Evolutionary conservation across 371 early-diverging fungal species (phyloP).

Genomic region (Entomophthora muscae): DNA sequence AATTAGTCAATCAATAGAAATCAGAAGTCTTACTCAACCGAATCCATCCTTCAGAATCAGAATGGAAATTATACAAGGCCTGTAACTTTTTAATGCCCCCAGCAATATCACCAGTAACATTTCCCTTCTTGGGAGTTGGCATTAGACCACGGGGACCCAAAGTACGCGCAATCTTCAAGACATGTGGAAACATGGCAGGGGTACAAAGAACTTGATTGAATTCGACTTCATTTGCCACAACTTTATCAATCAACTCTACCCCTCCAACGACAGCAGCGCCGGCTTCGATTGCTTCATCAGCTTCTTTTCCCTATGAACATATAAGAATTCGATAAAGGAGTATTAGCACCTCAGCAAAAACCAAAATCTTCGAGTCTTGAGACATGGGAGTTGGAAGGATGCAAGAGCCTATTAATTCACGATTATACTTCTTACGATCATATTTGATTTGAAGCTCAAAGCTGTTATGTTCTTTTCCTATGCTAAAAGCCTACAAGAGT

Average conservation of each 20-base stretch:
- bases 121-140: constrained; percentile 85
- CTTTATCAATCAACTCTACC: constrained; percentile 50
- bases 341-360: constrained; percentile 44
- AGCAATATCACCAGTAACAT: constrained; percentile 52
- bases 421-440: constrained; percentile 14
- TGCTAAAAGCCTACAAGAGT: not conserved
- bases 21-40: constrained; percentile 33
- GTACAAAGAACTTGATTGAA: constrained; percentile 79
- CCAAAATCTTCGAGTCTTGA: constrained; percentile 40
- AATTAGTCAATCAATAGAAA: not conserved
- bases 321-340: not conserved
- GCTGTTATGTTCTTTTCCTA: not conserved
- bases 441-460: constrained; percentile 54
- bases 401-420: constrained; percentile 49
- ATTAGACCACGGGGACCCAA: constrained; percentile 90
- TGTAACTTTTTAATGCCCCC: constrained; percentile 36
- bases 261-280: constrained; percentile 78
- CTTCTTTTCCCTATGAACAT: constrained; percentile 35
- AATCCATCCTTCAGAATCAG: constrained; percentile 50
- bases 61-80: constrained; percentile 52
- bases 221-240: constrained; percentile 38
- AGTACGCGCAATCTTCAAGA: constrained; percentile 76
- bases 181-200: constrained; percentile 71
- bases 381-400: constrained; percentile 45
- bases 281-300: constrained; percentile 59